These are phyloP conservation scores for Jatropha curcas DNA, from an alignment of 345 rosid species.

Conservation along the genomic window DNA sequence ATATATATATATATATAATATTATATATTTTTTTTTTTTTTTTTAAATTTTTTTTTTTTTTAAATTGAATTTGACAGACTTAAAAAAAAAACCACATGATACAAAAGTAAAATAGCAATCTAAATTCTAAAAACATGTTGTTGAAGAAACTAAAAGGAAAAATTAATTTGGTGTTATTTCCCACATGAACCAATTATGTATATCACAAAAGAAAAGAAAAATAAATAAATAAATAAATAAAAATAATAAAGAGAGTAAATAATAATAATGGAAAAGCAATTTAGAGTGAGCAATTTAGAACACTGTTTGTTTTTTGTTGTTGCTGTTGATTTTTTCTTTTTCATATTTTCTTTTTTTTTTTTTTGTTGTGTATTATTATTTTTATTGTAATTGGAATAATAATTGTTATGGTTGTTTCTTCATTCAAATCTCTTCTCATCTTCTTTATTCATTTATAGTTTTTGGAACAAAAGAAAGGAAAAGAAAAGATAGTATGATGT, in stretches of 20 bases:
- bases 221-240: not conserved
- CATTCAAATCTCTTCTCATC: constrained; percentile 20
- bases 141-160: not conserved
- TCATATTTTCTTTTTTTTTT: constrained; percentile 30
- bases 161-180: not conserved
- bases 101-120: not conserved
- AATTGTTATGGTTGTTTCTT: constrained; percentile 11
- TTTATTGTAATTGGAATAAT: constrained; percentile 8
- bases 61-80: not conserved
- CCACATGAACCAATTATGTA: not conserved
- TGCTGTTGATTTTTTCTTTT: constrained; percentile 35
- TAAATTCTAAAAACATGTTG: not conserved
- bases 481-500: not conserved
- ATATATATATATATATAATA: too few species aligned
- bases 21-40: too few species aligned
- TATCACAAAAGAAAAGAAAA: not conserved
- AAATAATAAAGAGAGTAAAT: not conserved
- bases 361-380: not conserved
- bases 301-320: constrained; percentile 18
- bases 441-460: constrained; percentile 5
- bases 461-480: not conserved
- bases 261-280: constrained; percentile 8
- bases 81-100: not conserved
- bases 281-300: constrained; percentile 26
- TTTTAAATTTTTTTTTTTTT: not conserved